These are phyloP conservation scores for Vicia sativa DNA, from an alignment of 306 rosid species.

Conservation along the genomic window DNA sequence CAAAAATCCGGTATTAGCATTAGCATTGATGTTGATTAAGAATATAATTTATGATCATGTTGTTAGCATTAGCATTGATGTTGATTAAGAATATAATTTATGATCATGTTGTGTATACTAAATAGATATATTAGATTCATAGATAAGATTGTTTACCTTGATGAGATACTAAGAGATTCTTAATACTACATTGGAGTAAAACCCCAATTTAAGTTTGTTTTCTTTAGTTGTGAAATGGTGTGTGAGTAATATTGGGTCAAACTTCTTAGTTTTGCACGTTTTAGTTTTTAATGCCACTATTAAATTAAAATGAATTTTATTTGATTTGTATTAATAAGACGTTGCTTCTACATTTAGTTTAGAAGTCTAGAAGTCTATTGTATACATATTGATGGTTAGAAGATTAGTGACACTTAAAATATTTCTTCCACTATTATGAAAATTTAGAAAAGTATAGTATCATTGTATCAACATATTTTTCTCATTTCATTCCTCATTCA, in stretches of 20 bases:
- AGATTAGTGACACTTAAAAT: too few relatives aligned
- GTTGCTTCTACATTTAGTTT: too few relatives aligned
- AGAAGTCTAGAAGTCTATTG: too few relatives aligned
- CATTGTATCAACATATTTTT: too few relatives aligned
- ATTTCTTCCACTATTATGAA: too few relatives aligned
- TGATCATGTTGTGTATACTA: background rate
- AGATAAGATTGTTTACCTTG: slow-evolving; percentile 1
- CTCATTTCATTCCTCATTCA: too few relatives aligned
- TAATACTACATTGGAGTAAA: slow-evolving; percentile 10
- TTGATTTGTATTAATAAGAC: too few relatives aligned
- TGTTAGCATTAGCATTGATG: slow-evolving; percentile 1
- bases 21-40: background rate
- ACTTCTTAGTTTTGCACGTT: slow-evolving; percentile 6
- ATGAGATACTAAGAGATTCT: slow-evolving; percentile 7
- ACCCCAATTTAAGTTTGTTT: slow-evolving; percentile 9
- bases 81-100: background rate
- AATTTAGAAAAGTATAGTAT: too few relatives aligned
- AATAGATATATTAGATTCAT: background rate
- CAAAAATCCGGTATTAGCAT: background rate
- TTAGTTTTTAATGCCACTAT: background rate
- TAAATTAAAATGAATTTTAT: too few relatives aligned
- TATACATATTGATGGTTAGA: too few relatives aligned
- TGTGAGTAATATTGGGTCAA: too few relatives aligned
- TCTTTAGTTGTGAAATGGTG: slow-evolving; percentile 25
- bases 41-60: background rate